These are phyloP conservation scores for Syzygium malaccense DNA, from an alignment of 441 rosid genomes.

Conservation along the genomic window DNA sequence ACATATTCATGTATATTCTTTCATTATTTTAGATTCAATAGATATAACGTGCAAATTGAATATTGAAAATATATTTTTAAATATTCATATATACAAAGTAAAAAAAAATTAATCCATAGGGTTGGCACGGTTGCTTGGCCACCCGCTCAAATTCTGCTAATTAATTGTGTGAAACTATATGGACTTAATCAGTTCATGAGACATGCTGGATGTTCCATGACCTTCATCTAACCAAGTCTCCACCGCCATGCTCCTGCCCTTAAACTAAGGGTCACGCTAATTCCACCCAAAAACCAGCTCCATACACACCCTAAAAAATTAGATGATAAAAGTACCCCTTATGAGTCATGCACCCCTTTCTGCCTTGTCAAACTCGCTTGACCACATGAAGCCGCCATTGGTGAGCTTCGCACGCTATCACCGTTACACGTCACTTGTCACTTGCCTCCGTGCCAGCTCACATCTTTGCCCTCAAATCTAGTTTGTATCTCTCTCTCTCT, in stretches of 20 bases:
- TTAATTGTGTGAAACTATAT: no score
- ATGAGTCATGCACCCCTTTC: neutral
- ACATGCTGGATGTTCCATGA: neutral
- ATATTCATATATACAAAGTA: neutral
- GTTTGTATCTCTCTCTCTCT: neutral
- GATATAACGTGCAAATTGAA: no score
- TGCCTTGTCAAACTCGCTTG: neutral
- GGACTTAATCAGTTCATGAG: neutral
- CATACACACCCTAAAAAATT: neutral
- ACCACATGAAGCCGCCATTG: neutral
- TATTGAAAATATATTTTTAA: no score
- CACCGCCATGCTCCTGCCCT: neutral
- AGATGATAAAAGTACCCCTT: neutral
- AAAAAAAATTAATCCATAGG: neutral
- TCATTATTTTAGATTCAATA: neutral
- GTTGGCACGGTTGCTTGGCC: neutral
- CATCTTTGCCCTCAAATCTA: neutral
- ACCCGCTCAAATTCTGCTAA: no score
- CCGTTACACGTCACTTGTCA: neutral
- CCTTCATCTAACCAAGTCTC: neutral
- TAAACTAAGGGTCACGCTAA: neutral
- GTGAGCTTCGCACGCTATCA: neutral
- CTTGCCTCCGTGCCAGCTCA: neutral
- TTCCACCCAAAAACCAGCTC: neutral
- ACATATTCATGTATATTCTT: neutral